Conservation (phyloP, 495 filamentous ascomycete species). For the Trichoderma gamsii region DNA sequence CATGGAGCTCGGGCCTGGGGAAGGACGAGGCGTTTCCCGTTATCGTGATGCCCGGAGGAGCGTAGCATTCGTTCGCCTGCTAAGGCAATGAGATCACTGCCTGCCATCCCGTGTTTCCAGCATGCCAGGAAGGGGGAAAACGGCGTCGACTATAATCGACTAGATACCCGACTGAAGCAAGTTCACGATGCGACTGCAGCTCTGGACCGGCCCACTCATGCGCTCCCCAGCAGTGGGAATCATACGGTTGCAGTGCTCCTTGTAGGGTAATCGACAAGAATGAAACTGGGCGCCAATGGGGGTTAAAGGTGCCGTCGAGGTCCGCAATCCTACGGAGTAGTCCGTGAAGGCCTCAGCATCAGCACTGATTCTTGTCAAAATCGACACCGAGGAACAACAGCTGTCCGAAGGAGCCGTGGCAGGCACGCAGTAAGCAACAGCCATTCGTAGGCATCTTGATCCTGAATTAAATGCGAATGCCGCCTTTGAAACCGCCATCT, state of each 20-base stretch:
- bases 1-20: not conserved
- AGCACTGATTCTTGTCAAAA: not conserved
- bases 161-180: not conserved
- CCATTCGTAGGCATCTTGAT: not conserved
- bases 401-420: not conserved
- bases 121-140: not conserved
- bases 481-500: not conserved
- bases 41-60: not conserved
- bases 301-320: not conserved
- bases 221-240: not conserved
- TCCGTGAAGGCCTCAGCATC: not conserved
- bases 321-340: not conserved
- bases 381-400: not conserved
- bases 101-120: conserved; percentile 3
- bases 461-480: not conserved
- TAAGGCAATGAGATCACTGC: not conserved
- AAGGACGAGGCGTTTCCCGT: not conserved
- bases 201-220: not conserved
- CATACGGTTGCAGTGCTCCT: not conserved
- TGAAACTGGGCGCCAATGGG: not conserved
- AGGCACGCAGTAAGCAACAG: not conserved
- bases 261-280: too few relatives aligned
- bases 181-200: not conserved
- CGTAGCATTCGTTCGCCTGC: not conserved
- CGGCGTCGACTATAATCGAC: not conserved